Conservation (phyloP, 192 early-diverging fungal genomes). For the Coemansia sp. region DNA sequence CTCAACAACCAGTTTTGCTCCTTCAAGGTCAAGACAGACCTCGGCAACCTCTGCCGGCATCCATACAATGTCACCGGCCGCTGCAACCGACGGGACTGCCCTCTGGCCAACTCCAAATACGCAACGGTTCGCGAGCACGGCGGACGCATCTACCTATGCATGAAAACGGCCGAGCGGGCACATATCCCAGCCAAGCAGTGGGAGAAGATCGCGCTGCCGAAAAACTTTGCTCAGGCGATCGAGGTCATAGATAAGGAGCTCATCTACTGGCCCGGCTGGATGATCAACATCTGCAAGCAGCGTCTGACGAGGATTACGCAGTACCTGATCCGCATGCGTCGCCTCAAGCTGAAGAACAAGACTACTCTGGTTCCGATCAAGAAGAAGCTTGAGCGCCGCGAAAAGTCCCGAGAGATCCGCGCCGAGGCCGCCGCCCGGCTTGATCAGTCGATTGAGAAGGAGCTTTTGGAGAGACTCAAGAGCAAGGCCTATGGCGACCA, state of each 20-base stretch:
- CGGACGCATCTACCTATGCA: constrained; percentile 84
- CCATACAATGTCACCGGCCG: constrained; percentile 95
- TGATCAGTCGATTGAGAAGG: constrained; percentile 92
- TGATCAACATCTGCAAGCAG: constrained; percentile 95
- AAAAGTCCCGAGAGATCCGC: constrained; percentile 79
- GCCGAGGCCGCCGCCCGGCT: constrained; percentile 90
- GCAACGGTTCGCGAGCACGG: constrained; percentile 88
- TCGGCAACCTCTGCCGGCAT: constrained; percentile 92
- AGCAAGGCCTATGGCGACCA: constrained; percentile 94
- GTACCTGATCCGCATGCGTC: constrained; percentile 91
- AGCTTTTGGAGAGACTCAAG: constrained; percentile 87
- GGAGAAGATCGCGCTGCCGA: constrained; percentile 85
- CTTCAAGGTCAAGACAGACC: constrained; percentile 94
- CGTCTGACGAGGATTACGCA: constrained; percentile 95
- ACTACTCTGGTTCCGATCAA: constrained; percentile 80
- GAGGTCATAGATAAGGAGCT: constrained; percentile 86
- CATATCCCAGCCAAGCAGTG: constrained; percentile 93
- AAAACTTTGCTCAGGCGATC: constrained; percentile 85
- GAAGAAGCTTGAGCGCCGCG: constrained; percentile 91
- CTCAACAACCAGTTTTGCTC: constrained; percentile 97
- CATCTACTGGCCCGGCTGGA: constrained; percentile 87
- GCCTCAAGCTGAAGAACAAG: constrained; percentile 78
- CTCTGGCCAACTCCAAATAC: constrained; percentile 91
- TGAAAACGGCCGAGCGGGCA: constrained; percentile 94
- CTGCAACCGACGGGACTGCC: constrained; percentile 92